phyloP scores from a whole-genome alignment of 176 grass and related monocot genomes.

The Carex scoparia region DNA sequence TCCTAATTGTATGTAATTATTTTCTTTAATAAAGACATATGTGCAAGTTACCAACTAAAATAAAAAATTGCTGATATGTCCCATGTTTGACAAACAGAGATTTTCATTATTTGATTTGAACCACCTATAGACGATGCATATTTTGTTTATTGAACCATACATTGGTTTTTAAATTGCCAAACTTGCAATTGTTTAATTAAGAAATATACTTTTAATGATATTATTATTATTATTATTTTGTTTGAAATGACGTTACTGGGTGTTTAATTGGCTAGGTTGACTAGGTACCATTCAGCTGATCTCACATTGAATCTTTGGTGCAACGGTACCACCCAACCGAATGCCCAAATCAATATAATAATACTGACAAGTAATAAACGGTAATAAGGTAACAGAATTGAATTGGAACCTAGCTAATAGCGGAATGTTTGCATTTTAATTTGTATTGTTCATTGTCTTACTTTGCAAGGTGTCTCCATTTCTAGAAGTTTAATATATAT shows the following conservation, averaged over 20 bases:
- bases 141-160: neutral
- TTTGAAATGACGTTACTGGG: too few species aligned
- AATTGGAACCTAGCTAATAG: neutral
- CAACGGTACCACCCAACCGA: neutral
- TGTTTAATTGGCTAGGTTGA: too few species aligned
- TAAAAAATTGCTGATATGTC: too few species aligned
- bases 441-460: neutral
- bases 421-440: neutral
- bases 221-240: too few species aligned
- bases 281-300: too few species aligned
- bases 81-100: too few species aligned
- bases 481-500: too few species aligned
- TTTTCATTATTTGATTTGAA: neutral
- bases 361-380: neutral
- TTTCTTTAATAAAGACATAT: too few species aligned
- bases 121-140: neutral
- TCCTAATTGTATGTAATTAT: too few species aligned
- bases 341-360: neutral
- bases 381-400: neutral
- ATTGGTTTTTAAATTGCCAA: neutral
- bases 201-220: too few species aligned
- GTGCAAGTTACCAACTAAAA: too few species aligned
- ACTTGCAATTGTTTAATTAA: neutral
- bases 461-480: neutral
- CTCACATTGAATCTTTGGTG: neutral